A percentile compares a stretch with the other conserved stretches of the same genome.
These are phyloP conservation scores for Suillus placidus DNA, from an alignment of 768 basidiomycete genomes.

Conservation along the genomic window DNA sequence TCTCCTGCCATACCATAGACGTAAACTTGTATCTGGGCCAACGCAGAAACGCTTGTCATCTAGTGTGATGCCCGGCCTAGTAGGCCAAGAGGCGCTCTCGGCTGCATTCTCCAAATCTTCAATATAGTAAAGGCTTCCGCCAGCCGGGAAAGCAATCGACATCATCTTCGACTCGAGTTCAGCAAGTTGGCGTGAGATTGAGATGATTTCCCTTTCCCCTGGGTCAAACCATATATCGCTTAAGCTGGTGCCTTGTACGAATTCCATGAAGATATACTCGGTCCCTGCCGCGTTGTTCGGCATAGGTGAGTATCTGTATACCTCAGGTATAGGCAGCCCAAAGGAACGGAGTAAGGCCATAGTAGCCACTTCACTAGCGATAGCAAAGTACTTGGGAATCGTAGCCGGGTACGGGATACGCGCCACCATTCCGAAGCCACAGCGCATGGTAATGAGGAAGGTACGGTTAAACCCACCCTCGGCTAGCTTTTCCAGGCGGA, in stretches of 20 bases:
- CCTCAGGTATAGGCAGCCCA: constrained; percentile 34
- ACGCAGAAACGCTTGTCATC: constrained; percentile 46
- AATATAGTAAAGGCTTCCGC: constrained; percentile 53
- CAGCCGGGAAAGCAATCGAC: constrained; percentile 50
- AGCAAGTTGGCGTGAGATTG: constrained; percentile 46
- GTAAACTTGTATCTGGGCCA: constrained; percentile 45
- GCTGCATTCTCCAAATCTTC: constrained; percentile 47
- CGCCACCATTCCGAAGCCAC: constrained; percentile 24
- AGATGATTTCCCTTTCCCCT: constrained; percentile 41
- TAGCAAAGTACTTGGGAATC: constrained; percentile 29
- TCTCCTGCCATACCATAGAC: constrained; percentile 54
- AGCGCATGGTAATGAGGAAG: constrained; percentile 33
- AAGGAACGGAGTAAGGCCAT: constrained; percentile 28
- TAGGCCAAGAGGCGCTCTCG: constrained; percentile 17
- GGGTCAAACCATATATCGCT: constrained; percentile 45
- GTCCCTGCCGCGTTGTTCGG: constrained; percentile 31
- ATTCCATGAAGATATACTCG: constrained; percentile 36
- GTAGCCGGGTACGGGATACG: constrained; percentile 15
- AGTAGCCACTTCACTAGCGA: constrained; percentile 35
- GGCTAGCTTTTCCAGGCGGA: constrained; percentile 42
- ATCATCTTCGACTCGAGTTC: constrained; percentile 52
- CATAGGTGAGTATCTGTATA: constrained; percentile 35
- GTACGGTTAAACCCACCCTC: constrained; percentile 40
- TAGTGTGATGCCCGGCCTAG: constrained; percentile 34
- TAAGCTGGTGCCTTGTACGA: constrained; percentile 40